Evolutionary conservation across 2,329 filamentous ascomycete genomes (phyloP), one percentile per base, ranked within the genome.

Genomic region (Fusarium sp.): DNA sequence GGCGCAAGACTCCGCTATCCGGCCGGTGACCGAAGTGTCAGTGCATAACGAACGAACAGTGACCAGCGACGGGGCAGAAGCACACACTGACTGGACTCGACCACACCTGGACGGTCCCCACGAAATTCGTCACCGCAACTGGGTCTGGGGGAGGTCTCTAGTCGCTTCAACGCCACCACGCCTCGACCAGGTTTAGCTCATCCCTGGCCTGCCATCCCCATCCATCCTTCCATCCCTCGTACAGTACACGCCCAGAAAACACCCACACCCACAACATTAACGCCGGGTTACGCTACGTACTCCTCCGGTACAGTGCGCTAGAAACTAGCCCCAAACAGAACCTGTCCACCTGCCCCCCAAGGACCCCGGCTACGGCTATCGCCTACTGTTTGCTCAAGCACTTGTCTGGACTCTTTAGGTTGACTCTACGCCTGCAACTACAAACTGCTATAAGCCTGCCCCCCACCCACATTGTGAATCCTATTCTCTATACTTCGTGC

Each of bases 71-170:
- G 24, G 24, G 39, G 42, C 31, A 71, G 68, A 57, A 38, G 44
- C 55, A 63, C 36, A 38, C 31, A 20, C n/a, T 45, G 42, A 24
- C 44, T 20, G 30, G 47, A 33, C 47, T 48, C 16, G 41, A 36
- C 55, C 41, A 44, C 24, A 61, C 47, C 44, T 53, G 55, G 41
- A 38, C 38, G 26, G 51, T 69, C 75, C 72, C 75, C 75, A 77
- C 75, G 75, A 77, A 75, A 68, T 74, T 77, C 75, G 75, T 77
- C 75, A 77, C 75, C 75, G 75, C 71, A 75, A 70, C 71, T 72
- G 70, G 70, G 70, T 56, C 70, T 72, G 70, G 70, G 70, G 70
- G 60, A 72, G 60, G 59, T 61, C 60, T 67, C 20, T 59, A 65
- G 55, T 70, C 60, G 62, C 64, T 65, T 42, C 67, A 74, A 74